Evolutionary conservation across 2,329 filamentous ascomycete species (phyloP), one percentile per base, ranked within the genome.

Genomic region (Cercospora sojina): DNA sequence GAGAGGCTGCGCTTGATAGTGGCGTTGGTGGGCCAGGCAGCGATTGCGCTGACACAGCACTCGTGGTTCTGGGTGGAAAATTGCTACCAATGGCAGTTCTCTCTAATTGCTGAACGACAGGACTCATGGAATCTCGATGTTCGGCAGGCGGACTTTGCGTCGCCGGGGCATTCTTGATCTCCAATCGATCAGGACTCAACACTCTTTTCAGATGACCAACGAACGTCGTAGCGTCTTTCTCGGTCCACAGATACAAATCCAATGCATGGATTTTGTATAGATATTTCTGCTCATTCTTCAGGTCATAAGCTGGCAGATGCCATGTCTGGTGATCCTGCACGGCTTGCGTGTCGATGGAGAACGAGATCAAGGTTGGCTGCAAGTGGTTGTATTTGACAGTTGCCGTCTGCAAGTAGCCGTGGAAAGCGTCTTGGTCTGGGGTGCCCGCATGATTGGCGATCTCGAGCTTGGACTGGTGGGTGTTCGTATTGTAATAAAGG

Each of bases 181-280:
- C 84, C 32, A 90, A 81, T 68, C 88, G 87, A 8, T 82, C 78
- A 0, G 83, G 76, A 3, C 90, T 88, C 27, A 92, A 77, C 4
- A 92, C 85, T 63, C 87, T 84, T 59, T 88, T 83, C 63, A 92
- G 81, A 13, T 87, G 88, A 72, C 89, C 89, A 67, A 93, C 80
- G 70, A 93, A 91, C 64, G 87, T 84, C 29, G 87, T 80, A 1
- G 90, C 90, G 78, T 93, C 91, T 64, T 87, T 83, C 67, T 87
- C 86, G 0, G 88, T 91, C 90, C 90, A 93, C 74, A 93, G 90
- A 80, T 94, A 94, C 13, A 93, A 81, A 74, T 93, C 91, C 65
- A 93, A 77, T 0, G 88, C 89, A 75, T 92, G 88, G 7, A 94
- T 84, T 75, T 87, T 88, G 80, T 92, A 92, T 82, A 92, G 87